phyloP scores from a whole-genome alignment of 495 filamentous ascomycete genomes.

The Penicillium antarcticum region DNA sequence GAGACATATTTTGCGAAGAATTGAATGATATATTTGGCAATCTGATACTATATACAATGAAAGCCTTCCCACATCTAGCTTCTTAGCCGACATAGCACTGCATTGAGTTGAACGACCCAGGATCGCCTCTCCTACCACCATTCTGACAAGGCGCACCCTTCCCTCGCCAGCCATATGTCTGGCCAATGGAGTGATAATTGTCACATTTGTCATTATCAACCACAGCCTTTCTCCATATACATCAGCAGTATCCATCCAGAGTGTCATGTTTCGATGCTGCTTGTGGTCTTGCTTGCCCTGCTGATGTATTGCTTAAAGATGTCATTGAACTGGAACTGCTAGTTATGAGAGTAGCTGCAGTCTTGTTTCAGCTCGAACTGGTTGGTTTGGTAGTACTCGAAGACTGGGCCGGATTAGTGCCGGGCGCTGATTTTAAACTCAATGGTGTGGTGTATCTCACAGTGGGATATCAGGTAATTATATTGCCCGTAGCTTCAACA shows the following conservation, averaged over 20 bases:
- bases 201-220: neutral
- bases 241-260: conserved; percentile 3
- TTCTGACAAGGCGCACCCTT: neutral
- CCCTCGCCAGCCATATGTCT: conserved; percentile 1
- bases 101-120: neutral
- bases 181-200: neutral
- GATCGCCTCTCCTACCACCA: neutral
- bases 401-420: neutral
- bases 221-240: conserved; percentile 1
- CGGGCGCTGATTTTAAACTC: no score
- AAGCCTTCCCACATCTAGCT: neutral
- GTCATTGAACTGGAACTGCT: neutral
- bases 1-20: no score
- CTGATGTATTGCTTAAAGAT: neutral
- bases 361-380: neutral
- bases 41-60: neutral
- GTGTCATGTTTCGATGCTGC: neutral
- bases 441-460: no score
- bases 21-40: no score
- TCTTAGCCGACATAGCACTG: conserved; percentile 3
- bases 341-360: neutral
- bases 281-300: neutral
- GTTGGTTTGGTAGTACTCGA: neutral
- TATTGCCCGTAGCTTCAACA: neutral
- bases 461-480: neutral